Conservation (phyloP, 345 rosid species). For the Acer campestre region DNA sequence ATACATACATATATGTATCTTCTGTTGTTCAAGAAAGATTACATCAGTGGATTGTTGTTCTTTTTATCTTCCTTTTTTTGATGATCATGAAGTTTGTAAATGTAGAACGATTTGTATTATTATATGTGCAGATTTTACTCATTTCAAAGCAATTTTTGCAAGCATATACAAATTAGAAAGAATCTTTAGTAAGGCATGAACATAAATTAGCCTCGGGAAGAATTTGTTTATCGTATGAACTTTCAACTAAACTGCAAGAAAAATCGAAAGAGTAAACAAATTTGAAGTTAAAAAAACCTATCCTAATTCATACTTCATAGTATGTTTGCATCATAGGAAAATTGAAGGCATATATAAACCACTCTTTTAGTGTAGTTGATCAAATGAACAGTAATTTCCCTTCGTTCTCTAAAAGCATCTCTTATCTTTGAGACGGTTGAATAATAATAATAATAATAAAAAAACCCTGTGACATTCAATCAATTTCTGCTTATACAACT, state of each 20-base stretch:
- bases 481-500: not conserved
- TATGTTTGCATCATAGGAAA: not conserved
- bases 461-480: not conserved
- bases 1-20: not conserved
- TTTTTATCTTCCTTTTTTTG: not conserved
- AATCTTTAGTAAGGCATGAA: slow-evolving; percentile 17
- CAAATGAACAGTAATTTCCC: slow-evolving; percentile 93
- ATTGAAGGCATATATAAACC: slow-evolving; percentile 41
- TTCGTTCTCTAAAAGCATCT: slow-evolving; percentile 86
- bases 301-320: not conserved
- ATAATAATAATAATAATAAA: too few relatives aligned
- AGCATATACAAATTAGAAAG: too few relatives aligned
- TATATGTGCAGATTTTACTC: too few relatives aligned
- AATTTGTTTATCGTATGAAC: not conserved
- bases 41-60: not conserved
- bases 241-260: not conserved
- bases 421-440: slow-evolving; percentile 76
- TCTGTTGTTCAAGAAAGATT: not conserved
- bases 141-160: too few relatives aligned
- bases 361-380: slow-evolving; percentile 88
- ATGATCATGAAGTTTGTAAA: too few relatives aligned
- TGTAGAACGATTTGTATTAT: too few relatives aligned
- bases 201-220: not conserved
- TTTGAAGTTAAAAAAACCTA: not conserved
- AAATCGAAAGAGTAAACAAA: not conserved